Evolutionary conservation across 2,329 filamentous ascomycete species (phyloP).

Genomic region (Aureobasidium sp.): DNA sequence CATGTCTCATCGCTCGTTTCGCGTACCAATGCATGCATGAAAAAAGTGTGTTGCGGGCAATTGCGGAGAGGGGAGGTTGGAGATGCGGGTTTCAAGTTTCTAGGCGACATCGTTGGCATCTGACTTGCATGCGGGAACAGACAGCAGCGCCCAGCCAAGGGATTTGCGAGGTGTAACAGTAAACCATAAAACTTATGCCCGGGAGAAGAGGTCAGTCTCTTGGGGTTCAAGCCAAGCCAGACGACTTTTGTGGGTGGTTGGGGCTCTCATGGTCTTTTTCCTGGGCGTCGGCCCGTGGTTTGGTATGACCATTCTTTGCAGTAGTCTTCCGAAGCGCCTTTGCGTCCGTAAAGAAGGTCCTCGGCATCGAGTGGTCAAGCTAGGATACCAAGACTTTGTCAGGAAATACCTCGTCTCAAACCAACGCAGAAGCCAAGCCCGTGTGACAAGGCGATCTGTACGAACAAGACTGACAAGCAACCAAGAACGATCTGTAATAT

Average conservation of each 20-base stretch:
- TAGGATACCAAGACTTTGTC: neutral
- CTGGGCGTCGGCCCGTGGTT: constrained; percentile 2
- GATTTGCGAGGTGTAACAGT: neutral
- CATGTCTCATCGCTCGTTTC: neutral
- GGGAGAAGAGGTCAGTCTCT: neutral
- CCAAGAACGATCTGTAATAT: neutral
- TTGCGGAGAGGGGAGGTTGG: constrained; percentile 1
- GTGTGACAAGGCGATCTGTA: neutral
- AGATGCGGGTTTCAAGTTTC: neutral
- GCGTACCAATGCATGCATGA: neutral
- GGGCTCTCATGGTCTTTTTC: neutral
- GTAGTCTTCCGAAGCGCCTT: neutral
- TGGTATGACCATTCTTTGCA: constrained; percentile 6
- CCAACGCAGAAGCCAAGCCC: neutral
- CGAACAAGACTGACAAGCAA: constrained; percentile 1
- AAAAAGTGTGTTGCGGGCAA: neutral
- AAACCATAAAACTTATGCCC: neutral
- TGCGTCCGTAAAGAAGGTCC: neutral
- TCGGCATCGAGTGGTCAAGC: neutral
- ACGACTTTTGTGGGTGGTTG: neutral
- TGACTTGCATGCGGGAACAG: neutral
- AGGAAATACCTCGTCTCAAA: constrained; percentile 1
- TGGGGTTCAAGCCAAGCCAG: neutral
- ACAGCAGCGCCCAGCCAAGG: neutral
- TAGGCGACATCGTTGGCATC: neutral